Base-by-base conservation (phyloP, 176 grass and related monocot genomes). In the Musa itinerans region DNA sequence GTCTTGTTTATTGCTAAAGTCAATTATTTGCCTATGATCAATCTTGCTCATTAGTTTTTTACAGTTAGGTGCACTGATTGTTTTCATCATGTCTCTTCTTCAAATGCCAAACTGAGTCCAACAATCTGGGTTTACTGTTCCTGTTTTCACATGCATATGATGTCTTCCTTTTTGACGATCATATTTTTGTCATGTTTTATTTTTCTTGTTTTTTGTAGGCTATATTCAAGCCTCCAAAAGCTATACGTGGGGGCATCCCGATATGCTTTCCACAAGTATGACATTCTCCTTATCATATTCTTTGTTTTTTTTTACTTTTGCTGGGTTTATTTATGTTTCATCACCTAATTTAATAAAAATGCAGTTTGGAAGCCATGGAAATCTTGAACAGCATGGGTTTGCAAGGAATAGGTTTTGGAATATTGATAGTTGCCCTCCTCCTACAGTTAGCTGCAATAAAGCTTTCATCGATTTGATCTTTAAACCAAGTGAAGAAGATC, bases 351-450 rank as follows among this genome's bases (percentile, higher is more conserved):
- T 15, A 27, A 27, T 12, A 14, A 71, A 21, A 52, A 22, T 77
- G 26, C 75, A 77, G 75, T 65, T 77, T 52, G 59, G 55, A 10
- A 65, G 34, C 34, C 59, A 63, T 65, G 75, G 75, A 82, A 68
- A 83, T 73, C 82, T 91, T 69, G 80, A 90, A 64, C 59, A 79
- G 25, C 94, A 98, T 80, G 94, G 94, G 71, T 98, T 98, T 84
- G 94, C 90, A 79, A 93, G 90, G 86, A 98, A 91, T 79, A 88
- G 78, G 75, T 71, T 82, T 27, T 98, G 94, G 94, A 54, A 11
- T 15, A 22, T 89, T 73, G 94, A 98, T 53, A 12, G 52, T 12
- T 76, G 89, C 74, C 84, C 94, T 20, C 90, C 89, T 78, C 88
- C 94, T 80, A 62, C 92, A 68, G 74, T 71, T 71, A 82, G 26